Conservation (phyloP, 768 basidiomycete genomes). For the Kwoniella dejecticola region DNA sequence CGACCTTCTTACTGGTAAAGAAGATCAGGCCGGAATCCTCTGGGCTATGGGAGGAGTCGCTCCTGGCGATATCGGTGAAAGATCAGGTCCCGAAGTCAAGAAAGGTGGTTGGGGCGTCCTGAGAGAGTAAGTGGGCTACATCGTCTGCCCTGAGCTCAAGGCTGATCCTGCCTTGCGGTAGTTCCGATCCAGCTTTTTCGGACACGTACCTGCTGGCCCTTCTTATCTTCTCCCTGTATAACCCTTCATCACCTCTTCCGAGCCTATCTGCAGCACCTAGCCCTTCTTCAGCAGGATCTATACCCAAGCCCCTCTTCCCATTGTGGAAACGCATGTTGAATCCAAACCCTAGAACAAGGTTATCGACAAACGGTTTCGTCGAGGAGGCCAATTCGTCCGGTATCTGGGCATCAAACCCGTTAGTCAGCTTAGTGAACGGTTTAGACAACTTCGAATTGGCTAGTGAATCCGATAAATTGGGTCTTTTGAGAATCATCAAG, state of each 20-base stretch:
- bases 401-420: slow-evolving; percentile 78
- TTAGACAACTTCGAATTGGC: slow-evolving; percentile 81
- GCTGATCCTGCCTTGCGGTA: slow-evolving; percentile 31
- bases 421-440: slow-evolving; percentile 80
- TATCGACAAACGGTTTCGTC: slow-evolving; percentile 75
- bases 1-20: slow-evolving; percentile 80
- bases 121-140: slow-evolving; percentile 66
- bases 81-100: slow-evolving; percentile 78
- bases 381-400: slow-evolving; percentile 64
- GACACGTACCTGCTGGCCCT: slow-evolving; percentile 89
- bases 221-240: slow-evolving; percentile 82
- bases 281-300: slow-evolving; percentile 72
- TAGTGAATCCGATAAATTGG: slow-evolving; percentile 75
- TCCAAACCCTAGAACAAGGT: slow-evolving; percentile 77
- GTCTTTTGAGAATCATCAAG: slow-evolving; percentile 73
- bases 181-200: slow-evolving; percentile 64
- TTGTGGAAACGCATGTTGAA: slow-evolving; percentile 85
- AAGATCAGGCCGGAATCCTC: slow-evolving; percentile 73
- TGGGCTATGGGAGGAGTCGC: slow-evolving; percentile 61
- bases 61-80: slow-evolving; percentile 64
- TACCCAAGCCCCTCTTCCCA: slow-evolving; percentile 74
- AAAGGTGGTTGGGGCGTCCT: slow-evolving; percentile 79
- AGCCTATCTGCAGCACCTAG: slow-evolving; percentile 70
- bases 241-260: slow-evolving; percentile 75
- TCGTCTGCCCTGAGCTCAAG: neutral